These are phyloP conservation scores for Tricholoma sp. DNA, from an alignment of 768 basidiomycete species.

Conservation along the genomic window DNA sequence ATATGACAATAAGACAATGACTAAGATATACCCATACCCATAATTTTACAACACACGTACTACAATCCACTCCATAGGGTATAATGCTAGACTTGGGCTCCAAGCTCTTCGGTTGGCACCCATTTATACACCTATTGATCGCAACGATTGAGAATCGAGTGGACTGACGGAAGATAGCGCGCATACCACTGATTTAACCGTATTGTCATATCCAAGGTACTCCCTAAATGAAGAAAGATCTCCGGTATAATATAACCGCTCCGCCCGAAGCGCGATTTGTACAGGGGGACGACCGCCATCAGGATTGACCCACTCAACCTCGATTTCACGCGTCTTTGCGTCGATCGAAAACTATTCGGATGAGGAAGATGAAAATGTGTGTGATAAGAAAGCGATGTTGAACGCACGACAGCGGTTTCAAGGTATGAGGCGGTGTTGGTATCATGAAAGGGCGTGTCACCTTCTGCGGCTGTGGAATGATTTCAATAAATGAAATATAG, in stretches of 20 bases:
- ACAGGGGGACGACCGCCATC: constrained; percentile 13
- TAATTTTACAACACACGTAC: neutral
- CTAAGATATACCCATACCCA: no score
- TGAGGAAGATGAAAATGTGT: neutral
- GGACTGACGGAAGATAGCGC: neutral
- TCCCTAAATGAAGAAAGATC: constrained; percentile 12
- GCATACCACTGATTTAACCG: constrained; percentile 10
- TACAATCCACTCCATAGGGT: neutral
- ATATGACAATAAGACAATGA: no score
- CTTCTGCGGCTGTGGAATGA: constrained; percentile 7
- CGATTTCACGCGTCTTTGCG: constrained; percentile 13
- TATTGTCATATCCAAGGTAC: constrained; percentile 4
- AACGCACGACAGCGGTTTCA: constrained; percentile 14
- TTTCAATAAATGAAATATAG: neutral
- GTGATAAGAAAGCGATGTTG: neutral
- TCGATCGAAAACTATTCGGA: constrained; percentile 13
- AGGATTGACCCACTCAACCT: constrained; percentile 17
- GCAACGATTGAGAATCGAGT: constrained; percentile 3
- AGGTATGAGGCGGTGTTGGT: constrained; percentile 6
- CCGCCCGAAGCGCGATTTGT: constrained; percentile 11
- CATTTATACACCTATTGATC: constrained; percentile 10
- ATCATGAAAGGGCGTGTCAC: constrained; percentile 10
- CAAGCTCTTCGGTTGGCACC: neutral
- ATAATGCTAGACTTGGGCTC: neutral
- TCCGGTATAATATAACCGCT: constrained; percentile 19